Evolutionary conservation across 1,284 basidiomycete genomes (phyloP), one percentile per base, ranked within the genome.

Genomic region (Stereum hirsutum): DNA sequence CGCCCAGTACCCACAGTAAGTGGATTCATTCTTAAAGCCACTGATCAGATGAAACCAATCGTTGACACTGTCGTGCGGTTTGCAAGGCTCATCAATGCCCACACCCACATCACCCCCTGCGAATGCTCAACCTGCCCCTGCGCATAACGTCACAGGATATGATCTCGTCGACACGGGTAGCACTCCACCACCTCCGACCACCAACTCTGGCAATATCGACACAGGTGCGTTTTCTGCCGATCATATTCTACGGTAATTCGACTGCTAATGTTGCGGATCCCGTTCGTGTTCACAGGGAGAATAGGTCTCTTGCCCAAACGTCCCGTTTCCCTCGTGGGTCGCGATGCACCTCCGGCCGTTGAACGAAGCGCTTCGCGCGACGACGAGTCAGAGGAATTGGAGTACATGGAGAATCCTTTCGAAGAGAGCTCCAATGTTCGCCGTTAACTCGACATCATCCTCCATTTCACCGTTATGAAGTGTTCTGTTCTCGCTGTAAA

Each of bases 251-350:
- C 14, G 25, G 12, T 25, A 6, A 17, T 5, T 12, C 19, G n/a
- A 11, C 7, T 8, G 14, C 26, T 24, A 38, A 17, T 11, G 7
- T 11, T 17, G 36, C 20, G 14, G 28, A 10, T 21, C 20, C 35
- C n/a, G 30, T 30, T 42, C 21, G 14, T 6, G 7, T 40, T 20
- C 21, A 15, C 46, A 70, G 69, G 63, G 39, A 85, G 83, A 60
- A 64, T 86, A 2, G 84, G 83, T n/a, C 57, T 87, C 28, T 64
- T 87, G 17, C 83, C 84, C 4, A 85, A 84, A 60, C 73, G 78
- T 1, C 80, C 83, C 2, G 82, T 87, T 11, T 78, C 81, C 7
- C 68, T 86, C n/a, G 55, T 82, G 20, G 68, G 66, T 30, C 54
- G 43, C 36, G 0, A 65, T 5, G 59, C 57, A 32, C 55, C 58